Evolutionary conservation across 2,329 filamentous ascomycete species (phyloP).

Genomic region (Incumbomyces lentus): DNA sequence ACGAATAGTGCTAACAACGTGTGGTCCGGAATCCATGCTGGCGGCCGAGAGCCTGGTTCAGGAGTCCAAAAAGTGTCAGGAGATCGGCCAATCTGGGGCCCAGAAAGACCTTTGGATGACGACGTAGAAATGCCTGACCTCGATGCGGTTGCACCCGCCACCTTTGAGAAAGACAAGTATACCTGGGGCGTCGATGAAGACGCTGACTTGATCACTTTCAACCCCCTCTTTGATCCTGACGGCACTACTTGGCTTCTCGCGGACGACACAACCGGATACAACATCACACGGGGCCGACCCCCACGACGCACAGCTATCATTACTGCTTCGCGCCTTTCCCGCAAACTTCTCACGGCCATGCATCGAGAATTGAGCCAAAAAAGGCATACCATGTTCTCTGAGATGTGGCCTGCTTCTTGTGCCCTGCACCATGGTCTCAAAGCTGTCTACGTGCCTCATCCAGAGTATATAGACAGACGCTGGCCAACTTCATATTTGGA

Average conservation of each 20-base stretch:
- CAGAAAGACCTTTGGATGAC: constrained; percentile 56
- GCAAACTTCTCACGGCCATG: constrained; percentile 72
- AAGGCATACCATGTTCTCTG: constrained; percentile 84
- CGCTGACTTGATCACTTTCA: constrained; percentile 83
- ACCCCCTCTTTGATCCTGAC: constrained; percentile 82
- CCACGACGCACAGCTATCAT: constrained; percentile 79
- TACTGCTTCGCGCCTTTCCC: constrained; percentile 73
- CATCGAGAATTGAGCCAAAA: constrained; percentile 76
- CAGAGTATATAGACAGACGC: constrained; percentile 72
- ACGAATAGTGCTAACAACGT: constrained; percentile 56
- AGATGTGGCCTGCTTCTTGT: constrained; percentile 89
- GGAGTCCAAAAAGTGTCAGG: constrained; percentile 27
- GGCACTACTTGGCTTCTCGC: constrained; percentile 74
- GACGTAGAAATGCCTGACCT: constrained; percentile 59
- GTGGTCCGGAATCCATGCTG: constrained; percentile 43
- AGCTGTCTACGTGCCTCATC: constrained; percentile 82
- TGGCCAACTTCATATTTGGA: constrained; percentile 77
- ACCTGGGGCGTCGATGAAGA: constrained; percentile 83
- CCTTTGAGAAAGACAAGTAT: constrained; percentile 69
- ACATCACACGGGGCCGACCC: constrained; percentile 50
- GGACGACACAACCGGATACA: constrained; percentile 78
- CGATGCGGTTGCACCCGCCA: constrained; percentile 64
- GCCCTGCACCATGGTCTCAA: constrained; percentile 88
- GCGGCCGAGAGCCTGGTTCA: constrained; percentile 20
- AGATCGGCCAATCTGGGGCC: constrained; percentile 72